These are phyloP conservation scores for Cyberlindnera xylosilytica DNA, from an alignment of 805 yeast species.

Conservation along the genomic window DNA sequence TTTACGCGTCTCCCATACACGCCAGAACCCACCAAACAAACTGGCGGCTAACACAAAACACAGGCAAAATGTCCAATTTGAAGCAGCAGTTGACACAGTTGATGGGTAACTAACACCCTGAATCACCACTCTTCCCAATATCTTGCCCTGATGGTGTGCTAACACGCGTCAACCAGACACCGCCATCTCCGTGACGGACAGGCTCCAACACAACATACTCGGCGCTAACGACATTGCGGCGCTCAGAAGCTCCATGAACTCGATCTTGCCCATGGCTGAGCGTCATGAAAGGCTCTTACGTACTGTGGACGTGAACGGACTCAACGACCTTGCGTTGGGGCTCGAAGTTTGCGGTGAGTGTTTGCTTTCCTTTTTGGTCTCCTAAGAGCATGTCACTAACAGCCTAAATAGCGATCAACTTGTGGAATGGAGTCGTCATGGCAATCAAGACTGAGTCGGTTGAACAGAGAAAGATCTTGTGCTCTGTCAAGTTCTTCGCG, in stretches of 20 bases:
- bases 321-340: slow-evolving; percentile 19
- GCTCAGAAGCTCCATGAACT: slow-evolving; percentile 18
- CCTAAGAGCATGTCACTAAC: no score
- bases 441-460: slow-evolving; percentile 23
- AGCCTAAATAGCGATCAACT: slow-evolving; percentile 25
- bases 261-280: slow-evolving; percentile 32
- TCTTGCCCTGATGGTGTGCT: background rate
- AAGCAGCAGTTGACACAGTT: slow-evolving; percentile 20
- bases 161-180: slow-evolving; percentile 11
- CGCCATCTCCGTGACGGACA: slow-evolving; percentile 14
- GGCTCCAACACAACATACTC: slow-evolving; percentile 10
- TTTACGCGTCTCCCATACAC: background rate
- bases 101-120: slow-evolving; percentile 14
- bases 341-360: slow-evolving; percentile 26
- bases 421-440: slow-evolving; percentile 37
- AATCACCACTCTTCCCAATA: background rate
- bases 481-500: slow-evolving; percentile 27
- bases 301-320: slow-evolving; percentile 19
- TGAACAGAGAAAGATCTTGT: slow-evolving; percentile 11
- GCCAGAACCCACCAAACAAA: background rate
- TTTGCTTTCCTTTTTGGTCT: background rate
- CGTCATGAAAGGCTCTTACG: slow-evolving; percentile 30
- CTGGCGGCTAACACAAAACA: background rate
- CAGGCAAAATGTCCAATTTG: slow-evolving; percentile 14
- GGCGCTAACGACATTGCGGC: slow-evolving; percentile 18